These are phyloP conservation scores for Trichoderma oligosporum DNA, from an alignment of 2,329 filamentous ascomycete genomes.

Conservation along the genomic window DNA sequence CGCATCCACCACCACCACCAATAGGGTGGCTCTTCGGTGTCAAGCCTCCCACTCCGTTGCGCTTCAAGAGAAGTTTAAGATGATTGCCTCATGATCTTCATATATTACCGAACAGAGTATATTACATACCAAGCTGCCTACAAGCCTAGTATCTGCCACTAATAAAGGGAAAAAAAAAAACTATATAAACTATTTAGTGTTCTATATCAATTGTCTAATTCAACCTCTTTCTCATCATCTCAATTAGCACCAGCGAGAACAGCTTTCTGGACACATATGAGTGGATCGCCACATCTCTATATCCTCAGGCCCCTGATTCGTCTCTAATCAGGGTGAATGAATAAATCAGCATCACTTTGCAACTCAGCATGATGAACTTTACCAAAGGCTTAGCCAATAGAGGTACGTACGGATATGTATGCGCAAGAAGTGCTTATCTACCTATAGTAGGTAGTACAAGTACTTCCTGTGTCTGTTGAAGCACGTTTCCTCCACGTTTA, in stretches of 20 bases:
- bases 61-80: too few species aligned
- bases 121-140: too few species aligned
- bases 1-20: too few species aligned
- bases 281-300: not conserved
- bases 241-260: not conserved
- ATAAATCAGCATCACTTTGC: not conserved
- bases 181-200: not conserved
- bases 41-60: too few species aligned
- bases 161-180: too few species aligned
- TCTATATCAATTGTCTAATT: not conserved
- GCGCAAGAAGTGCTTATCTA: too few species aligned
- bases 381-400: not conserved
- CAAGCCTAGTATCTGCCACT: too few species aligned
- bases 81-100: too few species aligned
- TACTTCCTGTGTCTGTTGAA: too few species aligned
- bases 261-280: not conserved
- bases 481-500: not conserved
- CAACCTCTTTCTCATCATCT: not conserved
- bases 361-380: conserved; percentile 2
- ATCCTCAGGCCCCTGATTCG: not conserved
- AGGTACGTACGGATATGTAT: not conserved
- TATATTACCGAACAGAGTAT: too few species aligned
- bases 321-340: not conserved
- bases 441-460: too few species aligned
- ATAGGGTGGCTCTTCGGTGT: too few species aligned